A percentile compares a stretch with the other conserved stretches of the same genome.
These are phyloP conservation scores for Coemansia aciculifera DNA, from an alignment of 192 early-diverging fungal species.

Conservation along the genomic window DNA sequence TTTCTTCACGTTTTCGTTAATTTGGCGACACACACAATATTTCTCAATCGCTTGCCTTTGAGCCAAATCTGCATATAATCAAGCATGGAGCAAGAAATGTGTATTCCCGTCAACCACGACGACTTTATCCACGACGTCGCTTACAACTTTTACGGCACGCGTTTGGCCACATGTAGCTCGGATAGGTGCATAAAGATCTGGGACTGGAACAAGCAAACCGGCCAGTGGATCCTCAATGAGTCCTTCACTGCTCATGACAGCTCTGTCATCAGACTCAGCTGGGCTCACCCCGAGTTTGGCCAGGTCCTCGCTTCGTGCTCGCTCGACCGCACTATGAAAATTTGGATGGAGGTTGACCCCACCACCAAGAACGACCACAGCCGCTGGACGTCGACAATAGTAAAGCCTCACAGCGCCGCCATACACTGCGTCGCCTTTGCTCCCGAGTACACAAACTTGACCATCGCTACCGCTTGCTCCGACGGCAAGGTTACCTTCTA, in stretches of 20 bases:
- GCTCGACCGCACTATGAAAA: slow-evolving; percentile 85
- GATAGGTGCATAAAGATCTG: slow-evolving; percentile 95
- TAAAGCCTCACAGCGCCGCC: slow-evolving; percentile 67
- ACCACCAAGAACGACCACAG: slow-evolving; percentile 65
- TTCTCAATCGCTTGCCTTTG: neutral
- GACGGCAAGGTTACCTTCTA: slow-evolving; percentile 88
- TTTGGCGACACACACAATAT: neutral
- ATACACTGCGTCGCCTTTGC: slow-evolving; percentile 92
- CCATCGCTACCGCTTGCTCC: slow-evolving; percentile 74
- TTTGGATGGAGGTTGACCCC: slow-evolving; percentile 84
- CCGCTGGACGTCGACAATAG: slow-evolving; percentile 68
- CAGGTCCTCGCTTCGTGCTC: slow-evolving; percentile 88
- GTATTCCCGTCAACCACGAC: slow-evolving; percentile 61
- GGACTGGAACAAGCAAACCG: slow-evolving; percentile 72
- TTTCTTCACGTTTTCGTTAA: slow-evolving; percentile 6
- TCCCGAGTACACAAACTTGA: slow-evolving; percentile 76
- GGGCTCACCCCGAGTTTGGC: slow-evolving; percentile 98
- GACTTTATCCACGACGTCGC: slow-evolving; percentile 92
- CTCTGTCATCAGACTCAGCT: slow-evolving; percentile 80
- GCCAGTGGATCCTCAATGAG: slow-evolving; percentile 76
- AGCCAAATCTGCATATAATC: neutral
- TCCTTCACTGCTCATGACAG: slow-evolving; percentile 76
- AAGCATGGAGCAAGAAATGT: slow-evolving; percentile 46
- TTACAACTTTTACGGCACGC: slow-evolving; percentile 91
- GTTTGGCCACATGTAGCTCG: slow-evolving; percentile 87